phyloP scores from a whole-genome alignment of 805 yeast genomes.

The Zygosaccharomyces bailii region DNA sequence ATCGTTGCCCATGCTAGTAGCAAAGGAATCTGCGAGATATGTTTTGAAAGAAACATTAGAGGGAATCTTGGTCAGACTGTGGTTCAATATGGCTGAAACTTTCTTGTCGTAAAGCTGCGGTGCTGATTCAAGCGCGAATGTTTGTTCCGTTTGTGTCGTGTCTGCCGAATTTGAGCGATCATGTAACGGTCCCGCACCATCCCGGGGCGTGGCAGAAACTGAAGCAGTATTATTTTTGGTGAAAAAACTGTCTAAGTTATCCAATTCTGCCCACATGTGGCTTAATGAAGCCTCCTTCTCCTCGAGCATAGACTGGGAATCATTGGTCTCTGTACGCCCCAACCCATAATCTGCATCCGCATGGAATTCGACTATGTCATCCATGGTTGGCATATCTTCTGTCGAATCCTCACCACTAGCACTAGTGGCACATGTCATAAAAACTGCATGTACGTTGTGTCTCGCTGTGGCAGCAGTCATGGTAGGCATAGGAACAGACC shows the following conservation, averaged over 20 bases:
- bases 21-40: constrained; percentile 65
- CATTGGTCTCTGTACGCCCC: constrained; percentile 29
- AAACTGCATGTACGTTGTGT: constrained; percentile 93
- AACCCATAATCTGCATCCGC: constrained; percentile 33
- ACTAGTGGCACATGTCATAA: constrained; percentile 65
- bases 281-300: constrained; percentile 73
- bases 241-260: constrained; percentile 83
- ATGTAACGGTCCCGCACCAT: constrained; percentile 31
- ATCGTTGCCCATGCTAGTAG: constrained; percentile 31
- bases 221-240: constrained; percentile 50
- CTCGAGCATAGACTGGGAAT: constrained; percentile 41
- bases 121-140: constrained; percentile 61
- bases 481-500: constrained; percentile 97
- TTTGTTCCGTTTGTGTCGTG: constrained; percentile 50
- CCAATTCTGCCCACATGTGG: constrained; percentile 90
- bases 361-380: constrained; percentile 35
- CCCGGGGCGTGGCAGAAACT: constrained; percentile 10
- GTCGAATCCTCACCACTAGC: constrained; percentile 19
- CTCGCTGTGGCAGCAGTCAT: constrained; percentile 84
- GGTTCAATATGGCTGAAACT: constrained; percentile 68
- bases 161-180: constrained; percentile 52
- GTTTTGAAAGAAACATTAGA: constrained; percentile 77
- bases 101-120: constrained; percentile 78
- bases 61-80: constrained; percentile 68
- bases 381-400: constrained; percentile 22